These are phyloP conservation scores for Plasmodium gonderi DNA, from an alignment of 169 alveolate genomes.

Conservation along the genomic window DNA sequence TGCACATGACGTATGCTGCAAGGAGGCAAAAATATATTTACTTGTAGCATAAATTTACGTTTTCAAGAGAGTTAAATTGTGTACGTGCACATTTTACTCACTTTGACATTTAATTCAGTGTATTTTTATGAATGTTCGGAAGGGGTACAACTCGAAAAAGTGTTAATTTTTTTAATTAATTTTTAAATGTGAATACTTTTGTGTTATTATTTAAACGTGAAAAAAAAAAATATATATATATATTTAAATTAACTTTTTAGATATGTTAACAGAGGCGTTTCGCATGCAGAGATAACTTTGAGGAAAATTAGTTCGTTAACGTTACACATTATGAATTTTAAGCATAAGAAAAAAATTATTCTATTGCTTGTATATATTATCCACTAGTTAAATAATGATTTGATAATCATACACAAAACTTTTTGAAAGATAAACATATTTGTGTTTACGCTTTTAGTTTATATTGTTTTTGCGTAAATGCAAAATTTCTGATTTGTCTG, in stretches of 20 bases:
- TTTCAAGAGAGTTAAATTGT: neutral
- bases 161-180: neutral
- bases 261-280: neutral
- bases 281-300: neutral
- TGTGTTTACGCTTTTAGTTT: neutral
- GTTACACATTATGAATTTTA: neutral
- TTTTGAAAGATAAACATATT: neutral
- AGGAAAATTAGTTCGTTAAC: neutral
- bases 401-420: neutral
- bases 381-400: neutral
- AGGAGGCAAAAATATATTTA: neutral
- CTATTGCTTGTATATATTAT: neutral
- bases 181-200: neutral
- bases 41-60: neutral
- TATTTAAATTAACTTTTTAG: neutral
- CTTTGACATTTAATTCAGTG: conserved; percentile 2
- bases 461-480: neutral
- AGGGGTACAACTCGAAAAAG: neutral
- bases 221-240: neutral
- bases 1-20: neutral
- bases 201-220: neutral
- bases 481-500: neutral
- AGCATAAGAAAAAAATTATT: neutral
- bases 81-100: neutral
- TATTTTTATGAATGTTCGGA: neutral